Base-by-base conservation (phyloP, 129 eudicot species). In the Centaurea solstitialis region DNA sequence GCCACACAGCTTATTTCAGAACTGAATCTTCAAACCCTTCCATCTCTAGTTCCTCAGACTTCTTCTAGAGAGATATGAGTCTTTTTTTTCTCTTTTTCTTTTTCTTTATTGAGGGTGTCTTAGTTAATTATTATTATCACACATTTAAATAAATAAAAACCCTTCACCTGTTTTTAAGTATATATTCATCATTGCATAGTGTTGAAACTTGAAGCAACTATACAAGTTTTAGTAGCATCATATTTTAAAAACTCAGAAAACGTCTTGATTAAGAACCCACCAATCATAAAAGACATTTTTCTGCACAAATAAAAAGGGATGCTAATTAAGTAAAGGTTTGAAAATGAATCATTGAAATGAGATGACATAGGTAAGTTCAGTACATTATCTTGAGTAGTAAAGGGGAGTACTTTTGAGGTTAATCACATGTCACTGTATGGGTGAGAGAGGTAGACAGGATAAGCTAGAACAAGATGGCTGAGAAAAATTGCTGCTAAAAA, bases 11-110 rank as follows among this genome's bases (percentile, higher is more conserved):
- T 74, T 91, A 74, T 80, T 82, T 87, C 37, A 80, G 83, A 82
- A 80, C 82, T n/a, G 75, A 88, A 76, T 75, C 85, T 41, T 82
- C 86, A 80, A 88, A 83, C 86, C 89, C 81, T 73, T 86, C 88
- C 21, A 78, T 68, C 83, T 75, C 83, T 62, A 86, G 87, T 77
- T 88, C 92, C 74, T 73, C 79, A 6, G 85, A 80, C 76, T 62
- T 80, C 43, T 88, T 88, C 82, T 80, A 77, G 45, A 39, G 67
- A 20, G 21, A 68, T 77, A 41, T 57, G 53, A 10, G 67, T 72
- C 23, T 39, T 85, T 57, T 57, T 57, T 57, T 9, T 50, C 69
- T 83, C 28, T 85, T 57, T 57, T 57, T 57, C 23, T 50, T 73
- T 83, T 79, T 70, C 76, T 79, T 67, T 75, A 26, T 33, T 70